Base-by-base conservation (phyloP, 1,139 yeast genomes). In the Debaryomyces sp. region DNA sequence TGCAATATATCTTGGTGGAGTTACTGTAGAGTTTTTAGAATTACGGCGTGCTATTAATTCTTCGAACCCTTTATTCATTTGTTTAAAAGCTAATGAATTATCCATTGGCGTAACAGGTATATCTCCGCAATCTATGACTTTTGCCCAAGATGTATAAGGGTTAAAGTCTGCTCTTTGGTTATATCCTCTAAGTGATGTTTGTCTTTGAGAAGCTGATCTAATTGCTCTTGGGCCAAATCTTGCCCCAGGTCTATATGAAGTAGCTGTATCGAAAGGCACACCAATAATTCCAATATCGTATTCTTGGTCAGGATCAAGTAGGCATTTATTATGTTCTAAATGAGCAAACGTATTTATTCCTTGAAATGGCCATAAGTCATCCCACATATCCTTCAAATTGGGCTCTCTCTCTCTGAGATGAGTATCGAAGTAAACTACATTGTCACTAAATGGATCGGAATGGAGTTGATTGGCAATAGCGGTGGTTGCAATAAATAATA, bases 101-200 rank as follows among this genome's bases (percentile, higher is more conserved):
- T 87, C 94, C 84, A 87, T 82, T 13, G 94, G 94, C 1, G 90
- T 77, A 15, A 86, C 82, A 1, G 94, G 92, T 44, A 87, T 81
- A 65, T 87, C 95, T n/a, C 89, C 90, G 68, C 95, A 87, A 66
- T 87, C 95, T 23, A 86, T 56, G 15, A 87, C 68, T 43, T 68
- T 76, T 21, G 92, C 91, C 90, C 92, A 85, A 45, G 78, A 68
- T 30, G 67, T 64, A 61, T 85, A 87, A 1, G 91, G 91, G 55
- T 86, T 85, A 52, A 78, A 68, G 43, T 73, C 70, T 3, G 91
- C 90, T 41, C 91, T 69, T 52, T 79, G 80, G 59, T 87, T 87
- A 68, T 80, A 87, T 1, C 90, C 91, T 51, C 92, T 71, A 46
- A 81, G 65, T 1, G 83, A 65, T 5, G 80, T 80, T 62, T 87